phyloP scores from a whole-genome alignment of 2,329 filamentous ascomycete genomes.

The Elsinoe ampelina region DNA sequence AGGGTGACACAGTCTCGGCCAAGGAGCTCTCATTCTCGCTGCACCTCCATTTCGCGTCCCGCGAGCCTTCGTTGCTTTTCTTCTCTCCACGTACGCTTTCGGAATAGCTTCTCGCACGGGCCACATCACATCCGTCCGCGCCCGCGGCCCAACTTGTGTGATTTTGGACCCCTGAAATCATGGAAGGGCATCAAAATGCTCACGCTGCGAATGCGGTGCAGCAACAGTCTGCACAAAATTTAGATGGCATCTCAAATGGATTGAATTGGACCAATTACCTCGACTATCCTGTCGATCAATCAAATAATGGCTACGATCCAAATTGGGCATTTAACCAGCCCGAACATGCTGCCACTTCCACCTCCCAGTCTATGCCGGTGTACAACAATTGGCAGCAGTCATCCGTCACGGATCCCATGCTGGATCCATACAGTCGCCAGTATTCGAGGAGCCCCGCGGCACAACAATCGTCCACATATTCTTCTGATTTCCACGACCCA shows the following conservation, averaged over 20 bases:
- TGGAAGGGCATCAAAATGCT: constrained; percentile 10
- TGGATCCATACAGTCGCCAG: constrained; percentile 19
- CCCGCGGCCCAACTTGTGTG: background rate
- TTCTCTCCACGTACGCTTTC: constrained; percentile 10
- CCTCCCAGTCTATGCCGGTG: constrained; percentile 15
- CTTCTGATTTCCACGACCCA: constrained; percentile 18
- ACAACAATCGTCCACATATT: constrained; percentile 4
- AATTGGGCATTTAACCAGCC: constrained; percentile 14
- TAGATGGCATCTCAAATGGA: constrained; percentile 22
- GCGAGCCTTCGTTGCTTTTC: background rate
- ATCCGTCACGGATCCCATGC: constrained; percentile 13
- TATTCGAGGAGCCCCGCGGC: constrained; percentile 19
- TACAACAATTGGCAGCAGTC: constrained; percentile 17
- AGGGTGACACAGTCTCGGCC: background rate
- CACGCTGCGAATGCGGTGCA: constrained; percentile 13
- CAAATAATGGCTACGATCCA: constrained; percentile 14
- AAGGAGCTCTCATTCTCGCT: background rate
- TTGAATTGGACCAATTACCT: constrained; percentile 9
- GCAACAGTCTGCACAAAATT: constrained; percentile 20
- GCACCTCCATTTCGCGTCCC: background rate
- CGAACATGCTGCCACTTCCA: constrained; percentile 12
- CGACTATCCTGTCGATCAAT: constrained; percentile 10
- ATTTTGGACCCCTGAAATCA: constrained; percentile 7
- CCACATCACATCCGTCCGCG: background rate
- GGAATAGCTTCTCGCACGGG: constrained; percentile 14